Base-by-base conservation (phyloP, 2,329 filamentous ascomycete species). In the Pseudogymnoascus sp. region DNA sequence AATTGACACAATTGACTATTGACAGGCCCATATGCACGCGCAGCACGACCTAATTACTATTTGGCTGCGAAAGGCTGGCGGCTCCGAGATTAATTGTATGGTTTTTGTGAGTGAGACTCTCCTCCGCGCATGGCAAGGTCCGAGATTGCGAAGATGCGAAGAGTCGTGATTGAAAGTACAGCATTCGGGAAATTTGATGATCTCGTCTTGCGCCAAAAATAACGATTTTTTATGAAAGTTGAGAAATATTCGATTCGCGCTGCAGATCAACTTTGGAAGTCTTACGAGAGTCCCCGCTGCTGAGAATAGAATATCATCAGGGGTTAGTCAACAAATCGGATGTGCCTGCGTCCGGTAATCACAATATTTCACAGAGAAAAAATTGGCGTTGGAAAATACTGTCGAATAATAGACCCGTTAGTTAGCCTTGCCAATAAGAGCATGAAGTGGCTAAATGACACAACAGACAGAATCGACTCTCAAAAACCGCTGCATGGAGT, bases 381-480 rank as follows among this genome's bases (percentile, higher is more conserved):
- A 55, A 33, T 33, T 55, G 48, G 29, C 48, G 48, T 15, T 55
- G 48, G 27, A 33, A 33, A 55, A 31, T 51, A 51, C 9, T 17
- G 44, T 51, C 44, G 44, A 51, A 51, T 15, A 31, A 51, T 55
- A 55, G n/a, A 55, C 27, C 27, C 48, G 9, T 17, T 31, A 33
- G 27, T 17, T 31, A 33, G 27, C 48, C 9, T 33, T 17, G 48
- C 13, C 48, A 55, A 55, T 17, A 33, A 17, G 48, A 33, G 27
- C 27, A 55, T 55, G 48, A 55, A 55, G 27, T 55, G 48, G 27
- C 29, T 55, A 55, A 55, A 55, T 55, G 48, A 55, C 48, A 48
- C 48, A n/a, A 38, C 35, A 13, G 5, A 38, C 3, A 13, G 33
- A 44, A 48, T 48, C 27, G 3, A 13, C 29, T 55, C 27, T 21